These are phyloP conservation scores for Boletus sp. DNA, from an alignment of 768 basidiomycete genomes.

Conservation along the genomic window DNA sequence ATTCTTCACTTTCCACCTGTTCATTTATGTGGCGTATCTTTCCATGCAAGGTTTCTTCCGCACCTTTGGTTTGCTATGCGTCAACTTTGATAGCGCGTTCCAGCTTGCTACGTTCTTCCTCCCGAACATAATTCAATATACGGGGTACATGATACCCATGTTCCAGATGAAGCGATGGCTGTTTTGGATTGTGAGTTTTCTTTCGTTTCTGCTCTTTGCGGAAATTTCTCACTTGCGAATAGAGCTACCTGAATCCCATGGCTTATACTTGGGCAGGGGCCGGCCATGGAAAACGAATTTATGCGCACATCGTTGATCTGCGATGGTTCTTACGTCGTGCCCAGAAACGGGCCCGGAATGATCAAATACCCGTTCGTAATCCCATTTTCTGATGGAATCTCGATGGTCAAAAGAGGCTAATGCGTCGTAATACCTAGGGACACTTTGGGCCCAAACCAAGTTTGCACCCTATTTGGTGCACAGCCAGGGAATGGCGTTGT, in stretches of 20 bases:
- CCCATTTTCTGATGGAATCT: background rate
- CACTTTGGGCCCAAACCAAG: constrained; percentile 63
- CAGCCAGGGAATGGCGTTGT: constrained; percentile 53
- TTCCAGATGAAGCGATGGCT: constrained; percentile 76
- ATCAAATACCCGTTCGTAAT: constrained; percentile 61
- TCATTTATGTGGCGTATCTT: constrained; percentile 63
- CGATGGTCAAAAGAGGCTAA: background rate
- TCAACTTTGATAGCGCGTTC: constrained; percentile 54
- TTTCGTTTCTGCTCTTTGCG: background rate
- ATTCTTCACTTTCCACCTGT: constrained; percentile 62
- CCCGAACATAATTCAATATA: constrained; percentile 72
- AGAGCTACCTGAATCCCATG: constrained; percentile 79
- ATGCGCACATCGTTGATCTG: constrained; percentile 63
- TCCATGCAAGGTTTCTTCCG: constrained; percentile 86
- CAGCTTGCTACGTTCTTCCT: constrained; percentile 65
- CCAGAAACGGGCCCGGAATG: constrained; percentile 57
- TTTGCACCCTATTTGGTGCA: constrained; percentile 75
- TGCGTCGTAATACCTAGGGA: constrained; percentile 35
- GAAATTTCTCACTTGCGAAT: constrained; percentile 7
- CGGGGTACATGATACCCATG: constrained; percentile 68
- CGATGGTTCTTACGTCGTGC: constrained; percentile 63
- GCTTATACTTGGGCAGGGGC: constrained; percentile 72
- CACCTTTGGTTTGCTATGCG: constrained; percentile 58
- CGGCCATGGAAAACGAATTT: constrained; percentile 90
- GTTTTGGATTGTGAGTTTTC: constrained; percentile 71